Base-by-base conservation (phyloP, 139 green algal genomes). In the Chlamydomonas eustigma region DNA sequence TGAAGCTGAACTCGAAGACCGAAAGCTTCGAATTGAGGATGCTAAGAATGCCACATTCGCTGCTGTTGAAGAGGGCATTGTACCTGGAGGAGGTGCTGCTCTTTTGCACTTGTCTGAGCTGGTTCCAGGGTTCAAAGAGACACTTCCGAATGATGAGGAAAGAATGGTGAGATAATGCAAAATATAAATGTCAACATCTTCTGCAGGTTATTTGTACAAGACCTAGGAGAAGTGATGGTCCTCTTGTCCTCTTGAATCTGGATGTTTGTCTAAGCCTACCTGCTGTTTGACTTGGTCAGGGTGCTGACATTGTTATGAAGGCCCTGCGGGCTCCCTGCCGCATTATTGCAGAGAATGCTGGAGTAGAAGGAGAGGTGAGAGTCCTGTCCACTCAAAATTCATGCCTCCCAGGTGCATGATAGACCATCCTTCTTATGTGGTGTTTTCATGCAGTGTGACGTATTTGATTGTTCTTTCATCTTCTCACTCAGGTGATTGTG, bases 41-140 rank as follows among this genome's bases (percentile, higher is more conserved):
- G 96, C 96, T 51, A 99, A 98, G 90, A 99, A 99, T 81, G 96
- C 96, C 34, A 99, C 96, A 5, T 98, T 99, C 80, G 96, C 96
- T 1, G 95, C 95, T 3, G 71, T 82, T 5, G 77, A 82, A 84
- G 95, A 99, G 86, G 95, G 95, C 85, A 99, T 99, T 68, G 94
- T 99, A 50, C 92, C 95, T 4, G 92, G 94, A 30, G 95, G 95
- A 25, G 95, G 95, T 66, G 92, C 95, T 8, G 92, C 95, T 22
- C 88, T 98, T 81, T 89, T 97, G 78, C 95, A 98, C 87, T 87
- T 99, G 51, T 90, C 83, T 0, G 88, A 94, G 83, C 76, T 91
- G 24, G 82, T 98, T 30, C 83, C 89, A 24, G 92, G 78, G 0
- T 97, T 99, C 88, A 90, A 83, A 80, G 86, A 88, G 50, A 92